Evolutionary conservation across 2,329 filamentous ascomycete genomes (phyloP).

Genomic region (Leptographium wingfieldii): DNA sequence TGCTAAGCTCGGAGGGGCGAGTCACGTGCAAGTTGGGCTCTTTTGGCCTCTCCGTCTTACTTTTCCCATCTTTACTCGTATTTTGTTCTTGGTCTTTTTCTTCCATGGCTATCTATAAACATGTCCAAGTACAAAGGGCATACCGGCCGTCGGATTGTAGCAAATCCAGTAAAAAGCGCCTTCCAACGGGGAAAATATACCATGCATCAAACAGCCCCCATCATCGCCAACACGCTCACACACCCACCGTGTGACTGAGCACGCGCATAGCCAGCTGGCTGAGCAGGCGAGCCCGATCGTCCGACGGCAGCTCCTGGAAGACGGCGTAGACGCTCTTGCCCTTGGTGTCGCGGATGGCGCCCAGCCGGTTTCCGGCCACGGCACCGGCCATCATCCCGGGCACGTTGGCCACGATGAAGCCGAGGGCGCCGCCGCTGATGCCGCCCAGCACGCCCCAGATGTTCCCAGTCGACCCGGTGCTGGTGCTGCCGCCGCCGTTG

Average conservation of each 20-base stretch:
- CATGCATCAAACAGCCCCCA: too few relatives aligned
- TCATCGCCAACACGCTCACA: slow-evolving; percentile 16
- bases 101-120: too few relatives aligned
- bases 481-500: slow-evolving; percentile 16
- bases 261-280: slow-evolving; percentile 77
- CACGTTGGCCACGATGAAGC: slow-evolving; percentile 90
- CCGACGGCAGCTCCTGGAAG: slow-evolving; percentile 76
- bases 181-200: too few relatives aligned
- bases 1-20: not conserved
- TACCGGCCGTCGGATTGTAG: too few relatives aligned
- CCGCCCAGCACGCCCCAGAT: slow-evolving; percentile 87
- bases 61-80: not conserved
- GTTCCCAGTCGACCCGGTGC: slow-evolving; percentile 47
- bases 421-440: slow-evolving; percentile 75
- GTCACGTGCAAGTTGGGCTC: not conserved
- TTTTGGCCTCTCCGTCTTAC: not conserved
- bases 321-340: slow-evolving; percentile 94
- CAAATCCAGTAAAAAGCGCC: too few relatives aligned
- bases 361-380: slow-evolving; percentile 85
- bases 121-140: too few relatives aligned
- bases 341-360: slow-evolving; percentile 75
- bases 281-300: slow-evolving; percentile 67
- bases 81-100: not conserved
- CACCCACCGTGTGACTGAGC: slow-evolving; percentile 64
- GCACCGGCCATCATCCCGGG: slow-evolving; percentile 80